Conservation (phyloP, 805 yeast species). For the Ogataea trehaloabstinens region DNA sequence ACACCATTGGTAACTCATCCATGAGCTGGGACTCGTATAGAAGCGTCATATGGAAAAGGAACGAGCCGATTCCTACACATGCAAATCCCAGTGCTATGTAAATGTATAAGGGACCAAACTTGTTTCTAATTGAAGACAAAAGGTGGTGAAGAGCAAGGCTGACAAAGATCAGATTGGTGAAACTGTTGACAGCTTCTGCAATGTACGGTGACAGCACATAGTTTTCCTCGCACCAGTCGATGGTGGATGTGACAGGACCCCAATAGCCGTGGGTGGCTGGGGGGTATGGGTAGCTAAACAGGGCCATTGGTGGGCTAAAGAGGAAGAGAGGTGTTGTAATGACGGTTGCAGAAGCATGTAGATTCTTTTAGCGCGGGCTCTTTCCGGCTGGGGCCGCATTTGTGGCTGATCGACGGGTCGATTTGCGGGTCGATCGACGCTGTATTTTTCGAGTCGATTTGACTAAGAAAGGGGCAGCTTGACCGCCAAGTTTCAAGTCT, state of each 20-base stretch:
- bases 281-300: constrained; percentile 15
- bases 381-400: too few relatives aligned
- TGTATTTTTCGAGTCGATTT: too few relatives aligned
- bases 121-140: constrained; percentile 55
- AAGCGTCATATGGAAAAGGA: constrained; percentile 96
- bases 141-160: constrained; percentile 36
- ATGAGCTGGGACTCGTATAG: constrained; percentile 84
- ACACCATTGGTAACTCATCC: constrained; percentile 97
- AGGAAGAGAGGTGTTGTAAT: not conserved
- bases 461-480: not conserved
- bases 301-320: constrained; percentile 9
- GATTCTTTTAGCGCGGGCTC: too few relatives aligned
- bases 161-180: constrained; percentile 56
- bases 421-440: too few relatives aligned
- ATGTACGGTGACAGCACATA: constrained; percentile 81
- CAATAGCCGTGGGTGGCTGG: constrained; percentile 40
- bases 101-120: constrained; percentile 67
- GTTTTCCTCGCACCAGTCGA: constrained; percentile 99
- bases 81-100: constrained; percentile 77
- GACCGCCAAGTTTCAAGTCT: constrained; percentile 4
- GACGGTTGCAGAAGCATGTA: too few relatives aligned
- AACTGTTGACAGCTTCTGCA: constrained; percentile 87
- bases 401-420: too few relatives aligned
- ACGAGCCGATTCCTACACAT: constrained; percentile 88
- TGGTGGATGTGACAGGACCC: constrained; percentile 89